Base-by-base conservation (phyloP, 768 basidiomycete genomes). In the Termitomyces sp. region DNA sequence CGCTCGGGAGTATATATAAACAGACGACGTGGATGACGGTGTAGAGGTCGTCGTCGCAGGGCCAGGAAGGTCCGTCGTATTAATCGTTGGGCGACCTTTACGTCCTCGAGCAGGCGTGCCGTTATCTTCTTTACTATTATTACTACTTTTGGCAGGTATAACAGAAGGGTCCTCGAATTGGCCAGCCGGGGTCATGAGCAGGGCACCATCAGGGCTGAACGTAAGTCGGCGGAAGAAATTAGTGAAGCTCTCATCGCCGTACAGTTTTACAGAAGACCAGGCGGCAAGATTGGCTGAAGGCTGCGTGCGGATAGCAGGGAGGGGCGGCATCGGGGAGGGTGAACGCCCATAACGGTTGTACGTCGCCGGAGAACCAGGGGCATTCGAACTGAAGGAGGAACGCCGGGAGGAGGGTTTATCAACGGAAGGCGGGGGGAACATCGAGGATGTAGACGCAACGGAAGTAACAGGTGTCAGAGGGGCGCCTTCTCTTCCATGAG, bases 141-240 rank as follows among this genome's bases (percentile, higher is more conserved):
- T 55, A n/a, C 45, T 53, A 38, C 53, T 50, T 57, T 64, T 48
- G 52, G 59, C 51, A 53, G 76, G 66, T 14, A 74, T 69, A 28
- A 84, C 83, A 14, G 88, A 83, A 3, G 92, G 89, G 68, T 98
- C 96, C 66, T 98, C 95, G 64, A 97, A 98, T 66, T 96, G 91
- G 0, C 97, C 97, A 1, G 97, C 96, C 0, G 97, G 97, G 0
- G 97, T 98, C 60, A 98, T 75, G 44, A 99, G 78, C 35, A 99
- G 75, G 10, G 87, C 91, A 0, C 97, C 97, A 66, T 99, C 97
- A 2, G 96, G 92, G 53, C 92, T 93, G 72, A 98, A 99, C 11
- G 88, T 87, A 57, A 99, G 74, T 35, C 97, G 81, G 28, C 97
- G 77, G 78, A 98, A 99, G 75, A 98, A 99, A 63, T 95, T 93